Evolutionary conservation across 805 yeast species (phyloP).

Genomic region (Komagataella phaffii): DNA sequence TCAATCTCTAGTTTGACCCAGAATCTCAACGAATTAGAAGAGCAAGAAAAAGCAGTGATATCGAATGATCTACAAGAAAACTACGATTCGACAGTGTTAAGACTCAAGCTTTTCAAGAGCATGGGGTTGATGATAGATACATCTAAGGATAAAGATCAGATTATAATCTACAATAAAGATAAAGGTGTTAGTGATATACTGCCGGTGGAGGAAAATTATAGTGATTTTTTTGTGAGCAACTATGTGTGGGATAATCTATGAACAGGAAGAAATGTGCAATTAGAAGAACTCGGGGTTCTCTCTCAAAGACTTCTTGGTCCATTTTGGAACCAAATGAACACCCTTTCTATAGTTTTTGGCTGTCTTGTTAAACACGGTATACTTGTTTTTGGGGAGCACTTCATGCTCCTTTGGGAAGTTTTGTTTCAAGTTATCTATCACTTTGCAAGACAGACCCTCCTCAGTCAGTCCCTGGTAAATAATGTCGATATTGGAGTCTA

Average conservation of each 20-base stretch:
- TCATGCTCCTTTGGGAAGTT: constrained; percentile 67
- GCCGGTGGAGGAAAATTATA: constrained; percentile 37
- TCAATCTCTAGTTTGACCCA: constrained; percentile 23
- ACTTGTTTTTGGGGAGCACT: constrained; percentile 75
- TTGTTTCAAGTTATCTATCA: constrained; percentile 22
- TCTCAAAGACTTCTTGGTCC: constrained; percentile 79
- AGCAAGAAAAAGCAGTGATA: constrained; percentile 14
- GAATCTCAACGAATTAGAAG: constrained; percentile 15
- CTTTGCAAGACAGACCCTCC: constrained; percentile 18
- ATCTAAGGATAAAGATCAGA: constrained; percentile 19
- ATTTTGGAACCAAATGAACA: constrained; percentile 77
- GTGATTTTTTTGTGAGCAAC: constrained; percentile 60
- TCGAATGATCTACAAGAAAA: constrained; percentile 20
- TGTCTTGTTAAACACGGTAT: constrained; percentile 70
- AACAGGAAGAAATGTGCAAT: constrained; percentile 3
- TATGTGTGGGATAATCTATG: constrained; percentile 62
- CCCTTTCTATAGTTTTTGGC: constrained; percentile 76
- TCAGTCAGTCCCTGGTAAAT: constrained; percentile 35
- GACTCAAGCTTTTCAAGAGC: constrained; percentile 44
- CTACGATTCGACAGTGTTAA: constrained; percentile 32
- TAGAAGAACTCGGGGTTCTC: constrained; percentile 63
- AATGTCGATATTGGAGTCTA: constrained; percentile 65
- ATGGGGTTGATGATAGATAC: constrained; percentile 40
- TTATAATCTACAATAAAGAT: constrained; percentile 36
- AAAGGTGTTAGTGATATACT: constrained; percentile 33